phyloP scores from a whole-genome alignment of 2,329 filamentous ascomycete genomes.

The Trichoderma breve region DNA sequence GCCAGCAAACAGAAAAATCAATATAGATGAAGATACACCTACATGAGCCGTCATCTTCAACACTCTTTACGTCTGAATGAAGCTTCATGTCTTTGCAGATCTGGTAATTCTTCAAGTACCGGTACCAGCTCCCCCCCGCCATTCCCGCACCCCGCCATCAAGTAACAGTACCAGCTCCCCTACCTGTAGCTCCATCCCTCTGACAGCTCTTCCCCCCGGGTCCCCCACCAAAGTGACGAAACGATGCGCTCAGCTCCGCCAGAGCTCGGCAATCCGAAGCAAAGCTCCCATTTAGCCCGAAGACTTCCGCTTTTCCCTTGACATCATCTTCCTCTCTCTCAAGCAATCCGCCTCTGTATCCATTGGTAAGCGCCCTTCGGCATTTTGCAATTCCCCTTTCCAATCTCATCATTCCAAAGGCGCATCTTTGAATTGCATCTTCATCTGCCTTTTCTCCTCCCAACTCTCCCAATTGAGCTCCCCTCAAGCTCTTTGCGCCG shows the following conservation, averaged over 20 bases:
- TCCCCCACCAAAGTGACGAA: constrained; percentile 29
- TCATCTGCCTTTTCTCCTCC: neutral
- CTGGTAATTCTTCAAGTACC: neutral
- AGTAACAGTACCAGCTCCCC: neutral
- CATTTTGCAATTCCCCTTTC: neutral
- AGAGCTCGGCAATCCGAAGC: constrained; percentile 30
- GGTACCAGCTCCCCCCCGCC: neutral
- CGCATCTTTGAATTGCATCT: neutral
- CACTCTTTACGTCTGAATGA: no score
- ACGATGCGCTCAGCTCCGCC: constrained; percentile 28
- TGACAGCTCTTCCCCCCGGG: neutral
- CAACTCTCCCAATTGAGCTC: constrained; percentile 1
- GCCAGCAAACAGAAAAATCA: neutral
- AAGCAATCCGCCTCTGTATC: constrained; percentile 22
- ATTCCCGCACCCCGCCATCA: neutral
- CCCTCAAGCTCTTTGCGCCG: neutral
- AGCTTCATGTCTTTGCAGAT: neutral
- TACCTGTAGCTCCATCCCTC: no score
- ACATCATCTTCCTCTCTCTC: constrained; percentile 30
- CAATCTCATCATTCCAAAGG: neutral
- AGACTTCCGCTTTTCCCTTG: constrained; percentile 22
- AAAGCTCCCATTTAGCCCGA: constrained; percentile 11
- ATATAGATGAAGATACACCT: neutral
- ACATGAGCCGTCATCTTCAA: no score
- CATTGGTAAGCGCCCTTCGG: constrained; percentile 5